phyloP scores from a whole-genome alignment of 805 yeast species.

The Kuraishia ogatae region DNA sequence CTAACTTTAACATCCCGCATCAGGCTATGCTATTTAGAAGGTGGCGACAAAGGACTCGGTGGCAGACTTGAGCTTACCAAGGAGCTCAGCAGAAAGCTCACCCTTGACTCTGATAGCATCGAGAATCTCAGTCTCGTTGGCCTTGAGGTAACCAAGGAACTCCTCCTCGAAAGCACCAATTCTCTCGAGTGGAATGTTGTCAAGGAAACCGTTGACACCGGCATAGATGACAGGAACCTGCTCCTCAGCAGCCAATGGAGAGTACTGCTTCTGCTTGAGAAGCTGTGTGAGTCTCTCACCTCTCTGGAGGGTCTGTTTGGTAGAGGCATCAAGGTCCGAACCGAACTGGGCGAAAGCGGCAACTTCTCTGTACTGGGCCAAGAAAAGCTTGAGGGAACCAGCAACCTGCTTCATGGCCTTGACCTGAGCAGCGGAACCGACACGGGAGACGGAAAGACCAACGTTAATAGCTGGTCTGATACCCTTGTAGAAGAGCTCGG shows the following conservation, averaged over 20 bases:
- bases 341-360: conserved; percentile 99
- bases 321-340: conserved; percentile 99
- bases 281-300: conserved; percentile 99
- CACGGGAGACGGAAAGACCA: conserved; percentile 99
- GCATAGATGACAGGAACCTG: conserved; percentile 98
- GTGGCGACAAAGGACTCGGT: conserved; percentile 91
- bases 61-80: conserved; percentile 82
- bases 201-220: conserved; percentile 99
- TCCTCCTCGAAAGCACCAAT: conserved; percentile 87
- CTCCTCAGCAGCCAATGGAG: conserved; percentile 97
- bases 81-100: conserved; percentile 79
- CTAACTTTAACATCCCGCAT: background rate
- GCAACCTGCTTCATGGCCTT: conserved; percentile 99
- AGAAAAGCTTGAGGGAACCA: conserved; percentile 99
- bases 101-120: conserved; percentile 83
- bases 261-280: conserved; percentile 95
- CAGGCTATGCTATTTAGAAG: conserved; percentile 38
- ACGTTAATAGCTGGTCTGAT: conserved; percentile 99
- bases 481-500: conserved; percentile 99
- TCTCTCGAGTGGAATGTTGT: conserved; percentile 73
- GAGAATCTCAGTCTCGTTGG: conserved; percentile 81
- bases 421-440: conserved; percentile 99
- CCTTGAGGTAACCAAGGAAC: conserved; percentile 85
- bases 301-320: conserved; percentile 97
- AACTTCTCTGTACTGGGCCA: conserved; percentile 99